phyloP scores from a whole-genome alignment of 2,329 filamentous ascomycete species.

The Venturia oleaginea region DNA sequence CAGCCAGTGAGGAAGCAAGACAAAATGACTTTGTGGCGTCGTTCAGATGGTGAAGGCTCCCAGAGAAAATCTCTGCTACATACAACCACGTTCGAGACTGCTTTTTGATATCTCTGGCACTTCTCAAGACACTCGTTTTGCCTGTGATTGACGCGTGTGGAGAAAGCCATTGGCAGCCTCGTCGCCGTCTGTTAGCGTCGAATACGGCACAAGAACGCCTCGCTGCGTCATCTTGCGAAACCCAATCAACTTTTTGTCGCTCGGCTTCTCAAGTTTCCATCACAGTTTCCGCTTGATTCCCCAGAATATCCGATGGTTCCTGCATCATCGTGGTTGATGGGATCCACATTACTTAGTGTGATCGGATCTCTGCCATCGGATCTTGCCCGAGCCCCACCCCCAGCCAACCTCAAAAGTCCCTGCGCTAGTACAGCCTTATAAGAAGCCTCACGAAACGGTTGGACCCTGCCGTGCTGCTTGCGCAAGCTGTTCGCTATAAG shows the following conservation, averaged over 20 bases:
- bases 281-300: not conserved
- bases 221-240: not conserved
- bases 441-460: not conserved
- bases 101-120: not conserved
- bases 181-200: not conserved
- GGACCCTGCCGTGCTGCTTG: not conserved
- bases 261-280: not conserved
- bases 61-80: too few species aligned
- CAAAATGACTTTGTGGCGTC: not conserved
- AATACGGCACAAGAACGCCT: not conserved
- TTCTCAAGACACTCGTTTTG: not conserved
- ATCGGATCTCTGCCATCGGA: not conserved
- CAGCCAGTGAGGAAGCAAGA: too few species aligned
- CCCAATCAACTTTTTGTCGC: not conserved
- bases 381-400: not conserved
- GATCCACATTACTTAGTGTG: not conserved
- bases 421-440: not conserved
- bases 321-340: not conserved
- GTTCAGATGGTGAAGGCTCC: not conserved
- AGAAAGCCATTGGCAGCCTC: not conserved
- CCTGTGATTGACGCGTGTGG: not conserved
- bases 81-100: not conserved
- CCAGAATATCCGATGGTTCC: not conserved
- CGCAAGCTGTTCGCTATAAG: conserved; percentile 25
- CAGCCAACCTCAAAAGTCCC: not conserved